Evolutionary conservation across 2,329 filamentous ascomycete genomes (phyloP), one percentile per base, ranked within the genome.

Genomic region (Bipolaris oryzae): DNA sequence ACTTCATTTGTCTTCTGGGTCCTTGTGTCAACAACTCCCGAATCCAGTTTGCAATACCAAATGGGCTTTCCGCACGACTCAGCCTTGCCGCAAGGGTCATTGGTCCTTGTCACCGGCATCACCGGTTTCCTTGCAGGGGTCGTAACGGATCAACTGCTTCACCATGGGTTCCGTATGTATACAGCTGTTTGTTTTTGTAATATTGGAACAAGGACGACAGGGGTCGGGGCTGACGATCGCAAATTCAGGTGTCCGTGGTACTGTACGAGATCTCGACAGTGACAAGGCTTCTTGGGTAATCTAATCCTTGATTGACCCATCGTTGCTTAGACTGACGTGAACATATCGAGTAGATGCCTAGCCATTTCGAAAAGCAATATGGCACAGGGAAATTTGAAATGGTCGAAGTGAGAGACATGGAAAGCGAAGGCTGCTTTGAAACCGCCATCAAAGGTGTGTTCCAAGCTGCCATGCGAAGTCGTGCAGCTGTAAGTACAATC

Each of bases 101-200:
- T 58, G 39, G 67, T 82, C 25, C 75, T 83, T 3, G 75, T 84
- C 13, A 82, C 80, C 0, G 80, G 81, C 6, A 77, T 73, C 1
- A 82, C 76, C 45, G 80, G 81, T 33, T 81, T 77, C 58, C 72
- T 83, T 20, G 80, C 70, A 51, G 79, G 72, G 20, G 75, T 74
- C 7, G 78, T 83, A 39, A 65, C 81, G 3, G 67, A 72, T 37
- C 63, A 78, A n/a, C 64, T 76, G n/a, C 68, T 82, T 21, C 52
- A 72, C 1, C 66, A 68, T 4, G 79, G 79, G 10, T 82, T 77
- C 79, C 21, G 42, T 31, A 18, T 1, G 5, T 44, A 31, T n/a
- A 31, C 11, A 9, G 7, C 15, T 44, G 23, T 1, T 7, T 33
- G 2, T 44, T 5, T 31, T 31, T 31, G 42, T n/a, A 23, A 23